A percentile compares a stretch with the other conserved stretches of the same genome.
phyloP scores from a whole-genome alignment of 2,329 filamentous ascomycete genomes.

The Pseudogymnoascus sp. region DNA sequence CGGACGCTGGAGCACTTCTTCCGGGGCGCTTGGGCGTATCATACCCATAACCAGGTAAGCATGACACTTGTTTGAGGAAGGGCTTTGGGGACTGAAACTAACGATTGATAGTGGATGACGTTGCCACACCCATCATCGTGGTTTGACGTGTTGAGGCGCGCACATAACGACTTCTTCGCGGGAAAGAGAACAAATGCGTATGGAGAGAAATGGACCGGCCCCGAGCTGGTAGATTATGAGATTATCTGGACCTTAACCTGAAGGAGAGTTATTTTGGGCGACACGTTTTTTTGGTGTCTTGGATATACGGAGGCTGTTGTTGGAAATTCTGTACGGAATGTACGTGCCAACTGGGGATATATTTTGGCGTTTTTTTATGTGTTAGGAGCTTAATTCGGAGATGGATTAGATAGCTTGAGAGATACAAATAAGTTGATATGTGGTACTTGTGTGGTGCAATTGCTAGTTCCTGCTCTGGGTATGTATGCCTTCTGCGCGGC shows the following conservation, averaged over 20 bases:
- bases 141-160: constrained; percentile 45
- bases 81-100: background rate
- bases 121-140: constrained; percentile 49
- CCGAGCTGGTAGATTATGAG: constrained; percentile 40
- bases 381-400: background rate
- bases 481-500: too few relatives aligned
- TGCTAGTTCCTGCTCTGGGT: background rate
- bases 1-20: constrained; percentile 50
- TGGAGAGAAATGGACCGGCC: constrained; percentile 46
- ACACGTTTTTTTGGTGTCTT: background rate
- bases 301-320: background rate
- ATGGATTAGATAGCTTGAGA: background rate
- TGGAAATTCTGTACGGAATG: background rate
- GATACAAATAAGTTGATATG: background rate
- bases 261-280: constrained; percentile 15
- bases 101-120: constrained; percentile 41
- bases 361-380: constrained; percentile 1
- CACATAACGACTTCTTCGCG: constrained; percentile 47
- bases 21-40: constrained; percentile 48
- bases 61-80: background rate
- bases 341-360: background rate
- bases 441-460: background rate
- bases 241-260: constrained; percentile 43
- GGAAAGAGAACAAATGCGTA: constrained; percentile 44
- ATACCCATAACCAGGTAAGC: constrained; percentile 49